A percentile compares a stretch with the other conserved stretches of the same genome.
These are phyloP conservation scores for Verticillium klebahnii DNA, from an alignment of 2,329 filamentous ascomycete species.

Conservation along the genomic window DNA sequence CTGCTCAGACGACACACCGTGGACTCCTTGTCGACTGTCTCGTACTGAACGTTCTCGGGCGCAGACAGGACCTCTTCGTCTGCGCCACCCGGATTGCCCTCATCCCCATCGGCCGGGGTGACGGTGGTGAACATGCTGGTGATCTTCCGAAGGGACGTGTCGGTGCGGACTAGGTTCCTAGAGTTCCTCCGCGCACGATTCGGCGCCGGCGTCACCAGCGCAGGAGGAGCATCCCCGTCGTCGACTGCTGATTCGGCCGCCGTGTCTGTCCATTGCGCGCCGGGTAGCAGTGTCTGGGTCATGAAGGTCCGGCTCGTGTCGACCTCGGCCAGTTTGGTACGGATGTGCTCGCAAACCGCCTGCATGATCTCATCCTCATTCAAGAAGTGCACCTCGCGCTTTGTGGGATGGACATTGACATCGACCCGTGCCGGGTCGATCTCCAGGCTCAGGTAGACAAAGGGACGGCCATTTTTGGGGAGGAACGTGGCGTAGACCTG, in stretches of 20 bases:
- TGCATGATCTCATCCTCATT: constrained; percentile 97
- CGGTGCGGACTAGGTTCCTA: constrained; percentile 86
- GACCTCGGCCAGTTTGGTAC: constrained; percentile 73
- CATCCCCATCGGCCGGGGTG: constrained; percentile 8
- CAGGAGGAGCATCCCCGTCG: constrained; percentile 19
- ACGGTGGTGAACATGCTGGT: constrained; percentile 83
- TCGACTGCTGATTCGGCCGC: constrained; percentile 18
- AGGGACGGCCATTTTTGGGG: constrained; percentile 91
- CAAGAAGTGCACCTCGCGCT: constrained; percentile 92
- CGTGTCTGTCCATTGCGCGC: constrained; percentile 37
- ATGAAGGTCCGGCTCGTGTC: constrained; percentile 93
- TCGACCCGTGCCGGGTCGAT: constrained; percentile 91
- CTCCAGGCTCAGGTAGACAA: constrained; percentile 85
- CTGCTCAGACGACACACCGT: constrained; percentile 73
- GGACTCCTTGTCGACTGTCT: constrained; percentile 63
- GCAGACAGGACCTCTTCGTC: constrained; percentile 29
- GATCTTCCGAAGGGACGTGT: constrained; percentile 86
- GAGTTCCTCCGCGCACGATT: constrained; percentile 35
- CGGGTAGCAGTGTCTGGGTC: constrained; percentile 84
- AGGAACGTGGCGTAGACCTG: constrained; percentile 84
- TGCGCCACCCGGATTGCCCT: constrained; percentile 10
- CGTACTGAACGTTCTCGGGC: constrained; percentile 61
- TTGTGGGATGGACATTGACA: constrained; percentile 96
- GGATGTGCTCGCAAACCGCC: constrained; percentile 74
- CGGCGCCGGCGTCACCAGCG: constrained; percentile 24